Base-by-base conservation (phyloP, 306 rosid genomes). In the Begonia fuchsioides region DNA sequence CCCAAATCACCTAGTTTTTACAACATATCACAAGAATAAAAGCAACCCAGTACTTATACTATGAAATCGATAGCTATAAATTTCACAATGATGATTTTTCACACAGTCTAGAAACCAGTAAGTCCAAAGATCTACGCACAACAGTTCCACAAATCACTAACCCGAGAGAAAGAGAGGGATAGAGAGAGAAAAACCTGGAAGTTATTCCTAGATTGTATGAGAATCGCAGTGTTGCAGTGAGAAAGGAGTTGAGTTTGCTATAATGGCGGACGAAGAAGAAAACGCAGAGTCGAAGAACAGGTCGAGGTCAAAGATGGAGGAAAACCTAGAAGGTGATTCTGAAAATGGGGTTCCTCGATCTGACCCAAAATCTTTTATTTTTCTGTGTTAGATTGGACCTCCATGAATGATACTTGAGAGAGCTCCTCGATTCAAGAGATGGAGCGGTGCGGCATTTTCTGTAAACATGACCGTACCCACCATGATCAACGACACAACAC, bases 391-490 rank as follows among this genome's bases (percentile, higher is more conserved):
- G 52, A 54, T 38, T 20, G 66, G 71, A 61, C 50, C 67, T 64
- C 71, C 70, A 71, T 77, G 70, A 74, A 73, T 17, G 43, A 65
- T 63, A 54, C 53, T 43, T 68, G 46, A 17, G 39, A 50, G 65
- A 62, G 72, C 55, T 72, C 77, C 95, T 86, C 95, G 95, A 81
- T 71, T 73, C 55, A 73, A 86, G 88, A 78, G 87, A 81, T 64
- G 32, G 66, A 65, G 53, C 64, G 65, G 76, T 65, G 81, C 61
- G 80, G 79, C 83, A 74, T 73, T 69, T 71, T 68, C 78, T 77
- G 80, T 63, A 13, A 39, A 57, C 5, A 16, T 52, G 52, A 66
- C 68, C 67, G 73, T 61, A 61, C 62, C 38, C 48, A 53, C 76
- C 51, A 57, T 67, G 69, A 55, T 74, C 75, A 67, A n/a, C n/a